Base-by-base conservation (phyloP, 345 rosid species). In the Populus tremula region DNA sequence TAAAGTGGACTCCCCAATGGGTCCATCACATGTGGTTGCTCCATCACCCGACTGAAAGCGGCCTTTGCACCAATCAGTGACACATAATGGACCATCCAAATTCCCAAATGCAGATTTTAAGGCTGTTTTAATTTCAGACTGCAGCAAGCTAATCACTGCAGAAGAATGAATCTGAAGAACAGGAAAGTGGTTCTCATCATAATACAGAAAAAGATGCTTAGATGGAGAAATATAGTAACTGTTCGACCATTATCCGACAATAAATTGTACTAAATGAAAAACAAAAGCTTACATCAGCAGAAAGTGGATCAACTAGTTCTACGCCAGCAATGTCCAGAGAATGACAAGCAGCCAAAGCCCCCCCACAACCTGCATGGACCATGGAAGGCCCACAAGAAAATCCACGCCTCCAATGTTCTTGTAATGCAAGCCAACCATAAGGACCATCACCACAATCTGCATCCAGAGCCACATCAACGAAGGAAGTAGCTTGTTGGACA, bases 351-450 rank as follows among this genome's bases (percentile, higher is more conserved):
- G 99, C 93, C 88, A 96, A 81, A 81, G 90, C 86, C 73, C 99
- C 99, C 45, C 99, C 99, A 85, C 99, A 96, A 73, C 99, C 98
- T 38, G 98, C 98, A 89, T 96, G 99, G 76, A 90, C 89, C 91
- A 89, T 86, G 78, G 94, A 88, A 62, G 99, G 99, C 59, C 98
- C 99, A 86, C 99, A 96, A 69, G 93, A 90, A 79, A 96, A 88
- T 75, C 89, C 99, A 71, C 90, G 94, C 85, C 98, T 90, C 97
- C 98, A 91, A 50, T 92, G 92, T 77, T 96, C 99, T 87, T 96
- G 97, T 76, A 93, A 84, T 85, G 99, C 98, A 85, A 96, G 99
- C 99, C 94, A 93, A 66, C 97, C 94, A 80, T 86, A 96, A 69
- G 98, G 97, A 77, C 98, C 95, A 86, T 96, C 99, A 23, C 94